Conservation (phyloP, 495 filamentous ascomycete genomes). For the Penicillium lagena region DNA sequence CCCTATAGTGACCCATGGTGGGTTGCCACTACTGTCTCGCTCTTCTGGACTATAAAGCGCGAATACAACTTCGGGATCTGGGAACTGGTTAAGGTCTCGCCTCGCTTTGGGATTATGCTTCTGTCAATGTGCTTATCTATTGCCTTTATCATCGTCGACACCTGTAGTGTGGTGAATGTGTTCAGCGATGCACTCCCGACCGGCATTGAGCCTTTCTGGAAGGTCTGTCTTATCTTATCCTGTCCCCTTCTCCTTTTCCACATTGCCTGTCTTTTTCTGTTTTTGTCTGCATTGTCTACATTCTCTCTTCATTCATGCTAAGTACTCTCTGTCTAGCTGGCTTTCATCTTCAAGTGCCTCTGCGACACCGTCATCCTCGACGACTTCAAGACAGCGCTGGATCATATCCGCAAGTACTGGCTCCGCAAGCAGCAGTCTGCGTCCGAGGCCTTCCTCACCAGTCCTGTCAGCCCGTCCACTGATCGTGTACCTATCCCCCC, state of each 20-base stretch:
- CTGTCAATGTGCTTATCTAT: constrained; percentile 47
- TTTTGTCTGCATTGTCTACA: too few species aligned
- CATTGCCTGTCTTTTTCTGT: too few species aligned
- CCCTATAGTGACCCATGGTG: constrained; percentile 52
- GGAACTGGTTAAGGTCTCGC: constrained; percentile 43
- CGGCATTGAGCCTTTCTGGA: constrained; percentile 37
- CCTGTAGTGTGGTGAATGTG: constrained; percentile 22
- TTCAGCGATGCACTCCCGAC: constrained; percentile 23
- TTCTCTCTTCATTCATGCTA: too few species aligned
- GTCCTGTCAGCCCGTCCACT: neutral
- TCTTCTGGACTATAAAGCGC: constrained; percentile 50
- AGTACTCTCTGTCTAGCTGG: constrained; percentile 21
- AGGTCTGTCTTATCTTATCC: constrained; percentile 13
- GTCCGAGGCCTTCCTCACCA: constrained; percentile 8
- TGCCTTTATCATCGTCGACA: constrained; percentile 47
- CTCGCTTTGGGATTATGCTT: constrained; percentile 53
- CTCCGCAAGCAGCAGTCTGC: constrained; percentile 13
- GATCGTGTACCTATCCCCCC: too few species aligned
- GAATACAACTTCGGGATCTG: constrained; percentile 44
- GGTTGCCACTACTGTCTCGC: constrained; percentile 44
- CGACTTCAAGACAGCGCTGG: constrained; percentile 56
- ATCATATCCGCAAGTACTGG: constrained; percentile 24
- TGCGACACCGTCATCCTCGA: constrained; percentile 54
- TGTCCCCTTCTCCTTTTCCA: neutral
- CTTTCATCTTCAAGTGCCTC: constrained; percentile 55